Evolutionary conservation across 768 basidiomycete genomes (phyloP), one percentile per base, ranked within the genome.

Genomic region (Tulasnella sp.): DNA sequence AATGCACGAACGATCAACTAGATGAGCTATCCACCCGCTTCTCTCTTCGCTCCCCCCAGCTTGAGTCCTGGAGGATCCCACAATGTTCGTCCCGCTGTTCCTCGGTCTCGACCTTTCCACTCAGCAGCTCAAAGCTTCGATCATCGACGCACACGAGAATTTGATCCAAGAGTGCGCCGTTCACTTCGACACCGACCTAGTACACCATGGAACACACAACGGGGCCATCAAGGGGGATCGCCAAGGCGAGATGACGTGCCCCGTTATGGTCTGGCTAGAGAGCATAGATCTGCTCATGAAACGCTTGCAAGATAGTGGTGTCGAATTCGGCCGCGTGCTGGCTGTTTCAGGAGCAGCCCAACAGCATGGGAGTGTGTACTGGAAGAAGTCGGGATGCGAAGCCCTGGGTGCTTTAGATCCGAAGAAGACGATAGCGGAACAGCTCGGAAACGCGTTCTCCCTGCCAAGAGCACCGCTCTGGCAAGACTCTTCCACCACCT

Each of bases 341-440:
- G 83, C 79, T 10, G 75, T 92, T 59, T 85, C 84, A 43, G 88
- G 88, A 10, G 86, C 85, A 17, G 87, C 82, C 10, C 87, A 90
- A 75, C 87, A 90, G 85, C 89, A 91, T 68, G 87, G 87, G 21
- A 87, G 86, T 3, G 85, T 91, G 2, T 90, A 84, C 67, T 91
- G 88, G 89, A 83, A 84, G 0, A 64, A 69, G 11, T 70, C 73
- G 10, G 83, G 82, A 0, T 76, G 79, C 55, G 41, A 61, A 4
- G 67, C 79, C 7, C 75, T 92, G 5, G 71, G 77, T 2, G 71
- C 71, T 1, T 75, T 90, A 56, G 75, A 83, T 67, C 64, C 81
- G 0, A 62, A 68, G 8, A 70, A 76, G 53, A 67, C 78, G 1
- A 72, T 91, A 8, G 72, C 73, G 9, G 74, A 77, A 2, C 87